Percentiles rank a stretch among this genome's conserved stretches.
Evolutionary conservation across 2,329 filamentous ascomycete genomes (phyloP).

Genomic region (Cadophora luteo-olivacea): DNA sequence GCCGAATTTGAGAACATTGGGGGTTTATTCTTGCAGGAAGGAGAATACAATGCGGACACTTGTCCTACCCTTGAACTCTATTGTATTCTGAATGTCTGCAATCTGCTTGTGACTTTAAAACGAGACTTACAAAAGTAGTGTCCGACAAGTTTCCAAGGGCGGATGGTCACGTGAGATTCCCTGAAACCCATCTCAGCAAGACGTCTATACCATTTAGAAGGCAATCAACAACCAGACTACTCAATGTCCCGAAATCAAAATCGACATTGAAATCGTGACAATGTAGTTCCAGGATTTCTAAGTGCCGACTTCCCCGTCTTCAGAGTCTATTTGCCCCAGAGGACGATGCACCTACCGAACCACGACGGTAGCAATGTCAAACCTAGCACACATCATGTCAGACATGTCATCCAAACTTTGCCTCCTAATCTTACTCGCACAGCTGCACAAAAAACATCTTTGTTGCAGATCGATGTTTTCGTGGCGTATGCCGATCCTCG

Average conservation of each 20-base stretch:
- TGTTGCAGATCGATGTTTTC: constrained; percentile 1
- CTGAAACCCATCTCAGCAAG: background rate
- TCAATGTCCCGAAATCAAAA: too few relatives aligned
- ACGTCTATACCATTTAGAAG: too few relatives aligned
- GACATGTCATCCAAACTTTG: background rate
- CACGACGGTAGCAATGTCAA: background rate
- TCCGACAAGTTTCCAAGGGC: background rate
- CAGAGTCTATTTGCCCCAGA: background rate
- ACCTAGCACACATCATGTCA: background rate
- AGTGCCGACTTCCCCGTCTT: background rate
- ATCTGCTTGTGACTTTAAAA: background rate
- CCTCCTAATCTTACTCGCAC: background rate
- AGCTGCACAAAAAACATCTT: background rate
- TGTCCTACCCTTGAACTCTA: background rate
- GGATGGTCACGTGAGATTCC: background rate
- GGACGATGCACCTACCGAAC: background rate
- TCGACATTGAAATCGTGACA: too few relatives aligned
- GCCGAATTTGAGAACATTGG: background rate
- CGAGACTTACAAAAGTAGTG: background rate
- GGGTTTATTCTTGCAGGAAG: background rate
- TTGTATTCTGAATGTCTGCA: background rate
- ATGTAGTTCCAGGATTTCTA: too few relatives aligned
- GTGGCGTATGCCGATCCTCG: constrained; percentile 9
- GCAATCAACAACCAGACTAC: too few relatives aligned
- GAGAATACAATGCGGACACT: background rate